Conservation (phyloP, 768 basidiomycete species). For the Lyophyllum atratum region DNA sequence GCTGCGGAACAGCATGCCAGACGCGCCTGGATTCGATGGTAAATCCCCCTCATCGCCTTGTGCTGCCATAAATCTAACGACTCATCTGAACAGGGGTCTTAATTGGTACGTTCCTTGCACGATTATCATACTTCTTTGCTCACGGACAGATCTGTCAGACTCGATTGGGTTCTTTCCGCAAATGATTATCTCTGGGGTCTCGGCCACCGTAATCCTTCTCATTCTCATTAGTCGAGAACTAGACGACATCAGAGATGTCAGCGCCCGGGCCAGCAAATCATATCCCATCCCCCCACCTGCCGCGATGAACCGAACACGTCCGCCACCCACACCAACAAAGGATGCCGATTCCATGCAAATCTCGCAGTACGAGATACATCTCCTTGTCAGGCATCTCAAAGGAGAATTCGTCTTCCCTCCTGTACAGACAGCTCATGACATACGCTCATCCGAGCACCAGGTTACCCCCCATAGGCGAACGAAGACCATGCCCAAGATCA, state of each 20-base stretch:
- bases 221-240: conserved; percentile 45
- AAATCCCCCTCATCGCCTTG: conserved; percentile 4
- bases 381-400: conserved; percentile 36
- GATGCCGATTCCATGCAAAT: conserved; percentile 34
- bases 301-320: conserved; percentile 21
- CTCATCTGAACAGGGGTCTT: conserved; percentile 37
- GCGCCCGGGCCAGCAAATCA: conserved; percentile 1
- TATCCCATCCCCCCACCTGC: conserved; percentile 14
- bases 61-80: neutral
- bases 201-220: conserved; percentile 42
- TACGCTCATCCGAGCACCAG: neutral
- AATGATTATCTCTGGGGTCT: conserved; percentile 48
- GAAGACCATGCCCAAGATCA: conserved; percentile 34
- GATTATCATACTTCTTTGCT: neutral
- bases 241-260: conserved; percentile 20
- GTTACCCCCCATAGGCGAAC: conserved; percentile 26
- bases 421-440: conserved; percentile 25
- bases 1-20: conserved; percentile 56
- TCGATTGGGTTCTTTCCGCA: conserved; percentile 61
- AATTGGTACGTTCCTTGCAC: conserved; percentile 37
- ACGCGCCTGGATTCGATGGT: conserved; percentile 54
- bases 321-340: conserved; percentile 29
- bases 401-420: conserved; percentile 47
- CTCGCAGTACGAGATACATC: conserved; percentile 38
- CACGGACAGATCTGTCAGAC: conserved; percentile 34